phyloP scores from a whole-genome alignment of 1,284 basidiomycete species.

The Stereum hirsutum region DNA sequence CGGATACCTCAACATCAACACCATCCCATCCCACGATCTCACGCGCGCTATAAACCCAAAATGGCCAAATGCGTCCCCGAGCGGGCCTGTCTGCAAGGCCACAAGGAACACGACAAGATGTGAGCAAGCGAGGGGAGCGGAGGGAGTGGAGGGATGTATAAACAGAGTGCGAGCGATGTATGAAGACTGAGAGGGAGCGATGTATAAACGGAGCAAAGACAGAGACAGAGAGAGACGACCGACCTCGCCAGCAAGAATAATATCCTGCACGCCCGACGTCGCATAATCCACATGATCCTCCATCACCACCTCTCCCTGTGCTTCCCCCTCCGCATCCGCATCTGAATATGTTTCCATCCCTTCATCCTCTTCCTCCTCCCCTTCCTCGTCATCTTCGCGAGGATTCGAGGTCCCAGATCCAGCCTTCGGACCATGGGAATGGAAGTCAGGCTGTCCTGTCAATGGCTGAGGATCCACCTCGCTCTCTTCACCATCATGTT shows the following conservation, averaged over 20 bases:
- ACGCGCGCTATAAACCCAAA: not conserved
- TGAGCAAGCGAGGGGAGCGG: not conserved
- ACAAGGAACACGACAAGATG: not conserved
- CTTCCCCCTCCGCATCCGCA: too few species aligned
- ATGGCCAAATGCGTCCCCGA: not conserved
- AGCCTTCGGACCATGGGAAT: too few species aligned
- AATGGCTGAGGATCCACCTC: too few species aligned
- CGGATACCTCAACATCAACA: not conserved
- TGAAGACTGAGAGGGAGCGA: too few species aligned
- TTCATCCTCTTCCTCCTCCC: not conserved
- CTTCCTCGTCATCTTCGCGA: not conserved
- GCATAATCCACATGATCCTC: too few species aligned
- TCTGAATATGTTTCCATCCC: not conserved
- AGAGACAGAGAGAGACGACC: too few species aligned
- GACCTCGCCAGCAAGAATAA: not conserved
- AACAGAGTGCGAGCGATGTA: too few species aligned
- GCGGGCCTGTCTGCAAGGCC: not conserved
- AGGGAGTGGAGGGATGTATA: not conserved
- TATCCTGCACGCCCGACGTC: not conserved
- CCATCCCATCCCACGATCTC: not conserved
- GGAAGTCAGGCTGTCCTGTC: too few species aligned
- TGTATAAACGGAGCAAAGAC: too few species aligned
- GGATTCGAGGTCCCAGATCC: too few species aligned
- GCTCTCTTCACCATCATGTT: too few species aligned
- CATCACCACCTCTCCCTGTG: too few species aligned